A percentile compares a stretch with the other conserved stretches of the same genome.
These are phyloP conservation scores for Hymenoscyphus fraxineus DNA, from an alignment of 2,329 filamentous ascomycete species.

Conservation along the genomic window DNA sequence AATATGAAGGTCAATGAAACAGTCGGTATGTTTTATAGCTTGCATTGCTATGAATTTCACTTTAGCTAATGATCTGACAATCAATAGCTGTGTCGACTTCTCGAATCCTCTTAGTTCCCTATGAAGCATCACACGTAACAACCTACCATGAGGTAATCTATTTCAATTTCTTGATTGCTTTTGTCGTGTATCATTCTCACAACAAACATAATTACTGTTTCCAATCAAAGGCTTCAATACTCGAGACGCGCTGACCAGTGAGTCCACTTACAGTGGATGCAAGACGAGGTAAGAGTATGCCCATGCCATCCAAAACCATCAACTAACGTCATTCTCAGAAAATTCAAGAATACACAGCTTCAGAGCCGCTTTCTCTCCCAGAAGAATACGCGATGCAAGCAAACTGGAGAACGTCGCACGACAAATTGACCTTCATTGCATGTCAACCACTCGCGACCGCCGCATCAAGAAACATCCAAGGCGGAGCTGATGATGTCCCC, in stretches of 20 bases:
- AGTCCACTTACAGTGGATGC: constrained; percentile 64
- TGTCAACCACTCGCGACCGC: constrained; percentile 42
- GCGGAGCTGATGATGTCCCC: constrained; percentile 47
- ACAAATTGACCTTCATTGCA: constrained; percentile 91
- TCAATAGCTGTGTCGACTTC: constrained; percentile 61
- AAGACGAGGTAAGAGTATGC: constrained; percentile 38
- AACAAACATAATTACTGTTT: background rate
- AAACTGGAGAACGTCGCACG: constrained; percentile 76
- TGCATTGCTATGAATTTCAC: too few relatives aligned
- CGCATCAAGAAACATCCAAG: background rate
- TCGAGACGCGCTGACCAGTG: background rate
- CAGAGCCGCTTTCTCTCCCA: constrained; percentile 72
- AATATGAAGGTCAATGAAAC: constrained; percentile 10
- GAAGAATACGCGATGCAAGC: constrained; percentile 88
- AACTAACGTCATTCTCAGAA: constrained; percentile 43
- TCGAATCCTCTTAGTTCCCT: constrained; percentile 74
- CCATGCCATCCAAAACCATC: background rate
- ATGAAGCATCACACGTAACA: constrained; percentile 74
- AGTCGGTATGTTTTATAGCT: background rate
- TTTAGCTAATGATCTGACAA: background rate
- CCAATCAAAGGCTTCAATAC: background rate
- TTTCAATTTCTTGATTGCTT: background rate
- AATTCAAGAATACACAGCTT: constrained; percentile 81
- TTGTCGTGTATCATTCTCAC: background rate
- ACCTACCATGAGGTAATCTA: constrained; percentile 60